phyloP scores from a whole-genome alignment of 768 basidiomycete genomes.

The Lenzites betulinus region DNA sequence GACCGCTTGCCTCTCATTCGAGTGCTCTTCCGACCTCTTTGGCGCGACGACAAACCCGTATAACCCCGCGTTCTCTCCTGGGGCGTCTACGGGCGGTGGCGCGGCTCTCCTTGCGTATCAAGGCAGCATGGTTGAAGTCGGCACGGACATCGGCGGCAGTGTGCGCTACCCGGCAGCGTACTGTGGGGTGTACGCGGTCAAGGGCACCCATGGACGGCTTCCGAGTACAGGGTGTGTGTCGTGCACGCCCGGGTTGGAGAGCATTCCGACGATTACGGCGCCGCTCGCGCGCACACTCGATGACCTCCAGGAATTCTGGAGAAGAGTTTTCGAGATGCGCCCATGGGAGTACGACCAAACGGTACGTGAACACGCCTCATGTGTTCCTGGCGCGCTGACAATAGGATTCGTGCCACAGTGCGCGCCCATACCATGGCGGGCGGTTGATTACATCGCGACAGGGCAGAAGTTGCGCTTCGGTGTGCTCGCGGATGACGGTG shows the following conservation, averaged over 20 bases:
- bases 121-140: slow-evolving; percentile 47
- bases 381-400: neutral
- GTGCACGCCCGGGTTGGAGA: slow-evolving; percentile 42
- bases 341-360: slow-evolving; percentile 48
- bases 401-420: slow-evolving; percentile 33
- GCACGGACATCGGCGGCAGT: slow-evolving; percentile 53
- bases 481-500: slow-evolving; percentile 45
- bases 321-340: slow-evolving; percentile 41
- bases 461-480: slow-evolving; percentile 42
- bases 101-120: slow-evolving; percentile 48
- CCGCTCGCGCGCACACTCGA: slow-evolving; percentile 46
- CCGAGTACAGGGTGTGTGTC: slow-evolving; percentile 35
- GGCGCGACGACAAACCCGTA: slow-evolving; percentile 52
- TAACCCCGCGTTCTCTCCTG: slow-evolving; percentile 42
- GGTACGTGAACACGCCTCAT: slow-evolving; percentile 27
- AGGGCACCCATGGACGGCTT: slow-evolving; percentile 41
- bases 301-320: slow-evolving; percentile 47
- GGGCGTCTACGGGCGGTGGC: slow-evolving; percentile 56
- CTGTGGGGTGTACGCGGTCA: slow-evolving; percentile 48
- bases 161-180: slow-evolving; percentile 50
- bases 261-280: slow-evolving; percentile 37
- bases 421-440: slow-evolving; percentile 45
- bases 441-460: slow-evolving; percentile 31
- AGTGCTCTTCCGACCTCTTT: slow-evolving; percentile 46
- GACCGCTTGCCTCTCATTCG: slow-evolving; percentile 42